Percentiles rank a stretch among this genome's conserved stretches.
These are phyloP conservation scores for Cryptococcus hybrid DNA, from an alignment of 1,284 basidiomycete genomes.

Conservation along the genomic window DNA sequence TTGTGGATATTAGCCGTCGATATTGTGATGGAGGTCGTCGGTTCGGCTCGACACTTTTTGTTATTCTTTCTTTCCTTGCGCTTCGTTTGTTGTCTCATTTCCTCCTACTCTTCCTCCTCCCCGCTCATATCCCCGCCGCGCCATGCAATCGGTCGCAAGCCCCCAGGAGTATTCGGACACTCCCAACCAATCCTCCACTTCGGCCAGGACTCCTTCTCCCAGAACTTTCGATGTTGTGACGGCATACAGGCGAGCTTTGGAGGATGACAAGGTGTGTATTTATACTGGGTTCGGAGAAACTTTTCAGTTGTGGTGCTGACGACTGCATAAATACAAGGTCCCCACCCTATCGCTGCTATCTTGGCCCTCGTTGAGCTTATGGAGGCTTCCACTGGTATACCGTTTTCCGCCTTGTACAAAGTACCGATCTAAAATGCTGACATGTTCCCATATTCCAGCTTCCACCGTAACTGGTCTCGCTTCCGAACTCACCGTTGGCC, in stretches of 20 bases:
- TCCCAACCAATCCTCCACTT: slow-evolving; percentile 10
- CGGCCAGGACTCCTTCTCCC: slow-evolving; percentile 2
- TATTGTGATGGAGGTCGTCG: too few species aligned
- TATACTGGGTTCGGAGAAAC: background rate
- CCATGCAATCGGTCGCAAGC: slow-evolving; percentile 11
- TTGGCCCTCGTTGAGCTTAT: slow-evolving; percentile 49
- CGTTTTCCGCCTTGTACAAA: background rate
- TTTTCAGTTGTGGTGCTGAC: slow-evolving; percentile 5
- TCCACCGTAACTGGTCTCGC: slow-evolving; percentile 46
- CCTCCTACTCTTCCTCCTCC: slow-evolving; percentile 2
- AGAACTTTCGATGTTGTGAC: slow-evolving; percentile 43
- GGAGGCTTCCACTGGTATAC: slow-evolving; percentile 46
- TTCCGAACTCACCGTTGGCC: slow-evolving; percentile 38
- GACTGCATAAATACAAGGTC: slow-evolving; percentile 1
- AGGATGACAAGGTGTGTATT: slow-evolving; percentile 42
- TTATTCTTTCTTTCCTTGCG: too few species aligned
- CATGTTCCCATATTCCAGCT: slow-evolving; percentile 18
- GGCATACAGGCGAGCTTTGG: slow-evolving; percentile 41
- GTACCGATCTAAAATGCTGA: background rate
- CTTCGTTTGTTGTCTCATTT: background rate
- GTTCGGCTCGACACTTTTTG: too few species aligned
- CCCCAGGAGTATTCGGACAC: slow-evolving; percentile 6
- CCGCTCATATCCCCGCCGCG: background rate
- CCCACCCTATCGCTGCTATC: slow-evolving; percentile 52
- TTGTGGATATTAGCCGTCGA: too few species aligned